phyloP scores from a whole-genome alignment of 805 yeast species.

The Naumovozyma baii region DNA sequence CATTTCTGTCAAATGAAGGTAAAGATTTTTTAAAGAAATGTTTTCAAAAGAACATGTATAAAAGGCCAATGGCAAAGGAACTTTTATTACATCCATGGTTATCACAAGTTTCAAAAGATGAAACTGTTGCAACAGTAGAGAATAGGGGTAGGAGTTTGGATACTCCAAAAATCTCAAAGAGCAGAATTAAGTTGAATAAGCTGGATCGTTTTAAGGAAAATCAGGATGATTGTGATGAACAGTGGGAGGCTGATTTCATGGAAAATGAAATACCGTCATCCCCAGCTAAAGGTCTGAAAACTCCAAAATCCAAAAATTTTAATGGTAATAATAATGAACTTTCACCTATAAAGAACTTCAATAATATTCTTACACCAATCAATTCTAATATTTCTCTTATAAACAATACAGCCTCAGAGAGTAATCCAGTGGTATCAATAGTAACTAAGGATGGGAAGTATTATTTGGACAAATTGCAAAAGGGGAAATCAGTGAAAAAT shows the following conservation, averaged over 20 bases:
- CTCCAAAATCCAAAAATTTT: background rate
- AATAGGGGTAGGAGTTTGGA: background rate
- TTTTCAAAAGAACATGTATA: slow-evolving; percentile 56
- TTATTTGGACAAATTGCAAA: slow-evolving; percentile 3
- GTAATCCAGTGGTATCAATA: background rate
- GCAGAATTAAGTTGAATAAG: slow-evolving; percentile 8
- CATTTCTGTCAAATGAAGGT: slow-evolving; percentile 36
- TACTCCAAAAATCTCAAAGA: background rate
- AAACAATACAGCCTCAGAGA: background rate
- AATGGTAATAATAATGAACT: background rate
- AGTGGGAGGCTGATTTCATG: slow-evolving; percentile 25
- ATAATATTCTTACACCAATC: background rate
- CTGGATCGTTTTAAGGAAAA: slow-evolving; percentile 21
- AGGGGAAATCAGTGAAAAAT: slow-evolving; percentile 1
- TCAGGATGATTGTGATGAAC: slow-evolving; percentile 13
- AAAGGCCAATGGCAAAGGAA: slow-evolving; percentile 54
- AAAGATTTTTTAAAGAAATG: slow-evolving; percentile 63
- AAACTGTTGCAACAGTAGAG: background rate
- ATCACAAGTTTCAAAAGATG: slow-evolving; percentile 5
- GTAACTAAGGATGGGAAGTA: slow-evolving; percentile 3
- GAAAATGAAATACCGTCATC: slow-evolving; percentile 9
- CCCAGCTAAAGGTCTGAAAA: background rate
- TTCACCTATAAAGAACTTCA: slow-evolving; percentile 1
- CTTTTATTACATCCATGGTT: slow-evolving; percentile 54
- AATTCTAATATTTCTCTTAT: background rate